Evolutionary conservation across 257 asterid genomes (phyloP), one percentile per base, ranked within the genome.

Genomic region (Nyctanthes arbortristis): DNA sequence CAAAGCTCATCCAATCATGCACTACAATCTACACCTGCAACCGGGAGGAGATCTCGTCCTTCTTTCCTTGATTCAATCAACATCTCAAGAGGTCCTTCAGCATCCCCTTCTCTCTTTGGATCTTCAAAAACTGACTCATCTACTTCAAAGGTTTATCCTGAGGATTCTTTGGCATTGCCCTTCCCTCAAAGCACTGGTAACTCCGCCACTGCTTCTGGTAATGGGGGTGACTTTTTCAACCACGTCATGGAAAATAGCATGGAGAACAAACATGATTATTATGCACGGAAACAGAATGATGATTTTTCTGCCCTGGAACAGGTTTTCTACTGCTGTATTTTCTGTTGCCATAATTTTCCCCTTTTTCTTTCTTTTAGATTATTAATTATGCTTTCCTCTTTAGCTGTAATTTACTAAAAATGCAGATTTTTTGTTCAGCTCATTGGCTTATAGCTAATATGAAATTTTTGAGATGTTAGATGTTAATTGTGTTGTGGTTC

Each of bases 291-390:
- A 80, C 96, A 88, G 78, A 85, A 91, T 59, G 98, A 94, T 69
- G 98, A 89, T 73, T 94, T 94, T 81, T 87, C 92, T 75, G 95
- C 95, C 32, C 75, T 94, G 70, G 99, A 94, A 83, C 98, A 94
- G 99, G 99, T 94, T 77, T 49, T 70, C 68, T 71, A 58, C 75
- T 57, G 56, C 77, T 60, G n/a, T 31, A 52, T 55, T 66, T 66
- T 25, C 64, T 61, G 66, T 64, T 74, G 34, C 64, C 39, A 16
- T 65, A 62, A 2, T 14, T 63, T 61, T 68, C 24, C 12, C 67
- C 27, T 7, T 37, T n/a, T 32, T 67, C n/a, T 29, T 8, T n/a
- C n/a, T n/a, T n/a, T n/a, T n/a, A n/a, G n/a, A 39, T 24, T 28
- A 10, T 43, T 45, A 65, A 16, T 64, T 22, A 5, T 67, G 30